Base-by-base conservation (phyloP, 164 flowering plant genomes). In the Tetrastigma voinierianum region DNA sequence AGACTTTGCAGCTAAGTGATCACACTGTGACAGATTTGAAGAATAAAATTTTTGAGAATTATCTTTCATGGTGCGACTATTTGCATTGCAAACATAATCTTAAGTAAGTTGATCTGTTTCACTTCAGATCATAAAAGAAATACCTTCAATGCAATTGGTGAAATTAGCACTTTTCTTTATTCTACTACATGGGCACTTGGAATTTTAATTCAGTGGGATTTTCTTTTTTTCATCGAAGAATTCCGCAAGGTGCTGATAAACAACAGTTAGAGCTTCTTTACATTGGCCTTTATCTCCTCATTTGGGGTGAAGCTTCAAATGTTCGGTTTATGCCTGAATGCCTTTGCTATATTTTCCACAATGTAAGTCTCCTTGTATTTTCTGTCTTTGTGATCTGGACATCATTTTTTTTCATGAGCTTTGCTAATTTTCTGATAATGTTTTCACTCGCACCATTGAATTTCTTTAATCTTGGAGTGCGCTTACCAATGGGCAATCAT, bases 301-400 rank as follows among this genome's bases (percentile, higher is more conserved):
- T 96, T 40, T 96, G 99, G 99, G 99, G 99, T 40, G 99, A 96
- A 90, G 96, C 99, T 73, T 93, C 99, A 77, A 96, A 93, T 74
- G 70, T 93, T 40, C 90, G 99, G 15, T 96, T 96, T 73, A 91
- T 96, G 99, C 99, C 99, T 61, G 99, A 96, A 77, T 96, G 99
- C 80, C 57, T 96, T 51, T 93, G 99, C 85, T 96, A 89, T 70
- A 91, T 96, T 63, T 96, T 96, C 78, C 98, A 96, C 62, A 71
- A 86, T 69, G 99, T 96, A 88, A 17, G 90, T 69, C 64, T 62
- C 43, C 69, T 59, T 63, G 47, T 24, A 19, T 57, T 20, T 46
- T 21, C 48, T 13, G 12, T 46, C 9, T 48, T 3, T 15, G 19
- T 32, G 40, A 32, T 32, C 40, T 32, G 40, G 40, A 32, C 40